Evolutionary conservation across 306 rosid species (phyloP).

Genomic region (Carpinus viminea): DNA sequence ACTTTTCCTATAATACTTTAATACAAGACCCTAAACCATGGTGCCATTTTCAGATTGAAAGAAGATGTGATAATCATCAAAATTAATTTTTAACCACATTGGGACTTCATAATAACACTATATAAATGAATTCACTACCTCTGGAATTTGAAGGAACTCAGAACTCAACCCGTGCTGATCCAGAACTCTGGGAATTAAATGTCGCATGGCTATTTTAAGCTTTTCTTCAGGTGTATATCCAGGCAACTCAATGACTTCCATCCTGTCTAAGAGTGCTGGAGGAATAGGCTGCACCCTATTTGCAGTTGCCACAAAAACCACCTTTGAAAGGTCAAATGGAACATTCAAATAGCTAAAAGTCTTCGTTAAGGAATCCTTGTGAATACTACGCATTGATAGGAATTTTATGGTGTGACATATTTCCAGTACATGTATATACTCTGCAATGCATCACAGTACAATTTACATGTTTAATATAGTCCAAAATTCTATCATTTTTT

Average conservation of each 20-base stretch:
- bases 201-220: slow-evolving; percentile 84
- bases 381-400: background rate
- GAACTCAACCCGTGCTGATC: slow-evolving; percentile 90
- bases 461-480: background rate
- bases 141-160: slow-evolving; percentile 89
- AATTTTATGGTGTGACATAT: background rate
- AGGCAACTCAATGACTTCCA: slow-evolving; percentile 99
- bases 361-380: slow-evolving; percentile 56
- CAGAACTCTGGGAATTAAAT: slow-evolving; percentile 94
- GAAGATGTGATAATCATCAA: background rate
- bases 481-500: background rate
- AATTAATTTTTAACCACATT: background rate
- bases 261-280: slow-evolving; percentile 92
- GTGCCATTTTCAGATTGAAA: background rate
- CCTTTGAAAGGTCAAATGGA: slow-evolving; percentile 94
- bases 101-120: background rate
- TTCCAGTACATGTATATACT: background rate
- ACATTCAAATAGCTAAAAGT: slow-evolving; percentile 88
- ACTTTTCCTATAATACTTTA: background rate
- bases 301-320: slow-evolving; percentile 93
- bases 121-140: slow-evolving; percentile 50
- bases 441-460: background rate
- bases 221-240: slow-evolving; percentile 97
- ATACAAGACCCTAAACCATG: background rate
- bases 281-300: slow-evolving; percentile 92